Evolutionary conservation across 192 early-diverging fungal genomes (phyloP), one percentile per base, ranked within the genome.

Genomic region (Coemansia aciculifera): DNA sequence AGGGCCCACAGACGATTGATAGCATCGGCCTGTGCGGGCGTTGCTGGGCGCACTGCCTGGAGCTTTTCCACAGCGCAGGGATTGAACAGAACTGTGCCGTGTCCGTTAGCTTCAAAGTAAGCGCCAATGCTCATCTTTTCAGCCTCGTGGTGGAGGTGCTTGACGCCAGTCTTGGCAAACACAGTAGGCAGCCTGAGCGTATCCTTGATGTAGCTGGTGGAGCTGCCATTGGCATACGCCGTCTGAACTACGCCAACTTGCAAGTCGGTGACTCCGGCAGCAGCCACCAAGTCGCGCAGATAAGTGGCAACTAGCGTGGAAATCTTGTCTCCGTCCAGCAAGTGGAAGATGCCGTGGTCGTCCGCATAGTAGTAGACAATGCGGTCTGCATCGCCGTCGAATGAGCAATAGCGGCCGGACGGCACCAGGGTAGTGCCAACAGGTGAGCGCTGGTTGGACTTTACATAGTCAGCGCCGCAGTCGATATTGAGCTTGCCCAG

Each of bases 41-140:
- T 94, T 27, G 82, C 79, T 24, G 78, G 78, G 42, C 59, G 61
- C 27, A 75, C 67, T 3, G 37, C 59, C 24, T 51, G 68, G 57
- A 80, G 67, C 63, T 62, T 75, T 10, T 61, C 51, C 76, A 97
- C 94, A 7, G 92, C 90, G 63, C 91, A 89, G 44, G 87, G 71
- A 76, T 93, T 98, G 81, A 99, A 99, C 66, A 99, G 85, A 51
- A 98, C 92, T 19, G 98, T 99, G 60, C 98, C 98, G 77, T 99
- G 98, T 63, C 98, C 98, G 69, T 99, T 99, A 44, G 98, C 98
- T 82, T 99, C 98, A 91, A 99, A 99, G 87, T 99, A 99, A 42
- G 98, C 95, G 74, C 98, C 98, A 68, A 98, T 90, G 79, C 96
- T 94, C 82, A 94, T 98, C 71, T 93, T 91, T 77, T 94, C 90